A percentile compares a stretch with the other conserved stretches of the same genome.
Conservation (phyloP, 2,329 filamentous ascomycete genomes). For the Ascochyta pisi region DNA sequence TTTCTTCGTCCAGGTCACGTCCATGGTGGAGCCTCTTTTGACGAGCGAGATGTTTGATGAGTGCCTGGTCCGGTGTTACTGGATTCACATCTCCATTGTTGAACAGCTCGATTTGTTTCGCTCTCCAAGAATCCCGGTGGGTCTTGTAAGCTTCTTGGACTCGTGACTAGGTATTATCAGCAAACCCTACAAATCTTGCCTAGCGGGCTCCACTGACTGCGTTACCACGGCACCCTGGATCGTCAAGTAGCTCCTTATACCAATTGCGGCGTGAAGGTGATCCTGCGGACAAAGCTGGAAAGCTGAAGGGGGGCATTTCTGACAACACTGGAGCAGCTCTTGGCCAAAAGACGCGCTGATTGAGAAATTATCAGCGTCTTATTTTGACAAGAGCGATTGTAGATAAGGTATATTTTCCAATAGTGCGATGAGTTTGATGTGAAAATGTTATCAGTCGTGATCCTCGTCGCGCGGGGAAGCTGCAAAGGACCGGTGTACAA, state of each 20-base stretch:
- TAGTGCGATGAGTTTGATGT: too few species aligned
- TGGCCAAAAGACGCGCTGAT: too few species aligned
- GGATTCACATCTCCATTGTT: not conserved
- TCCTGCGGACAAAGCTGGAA: constrained; percentile 13
- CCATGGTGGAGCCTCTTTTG: not conserved
- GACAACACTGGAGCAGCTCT: too few species aligned
- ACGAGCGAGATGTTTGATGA: constrained; percentile 17
- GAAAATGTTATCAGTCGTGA: not conserved
- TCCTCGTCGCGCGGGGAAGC: not conserved
- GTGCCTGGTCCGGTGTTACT: constrained; percentile 16
- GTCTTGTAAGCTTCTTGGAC: constrained; percentile 16
- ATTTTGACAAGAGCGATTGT: too few species aligned
- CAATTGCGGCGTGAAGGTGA: constrained; percentile 21
- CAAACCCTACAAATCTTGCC: too few species aligned
- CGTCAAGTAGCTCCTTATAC: constrained; percentile 21
- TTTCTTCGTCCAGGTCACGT: not conserved
- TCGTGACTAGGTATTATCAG: not conserved
- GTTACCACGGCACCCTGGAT: constrained; percentile 13
- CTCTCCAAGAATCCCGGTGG: constrained; percentile 7
- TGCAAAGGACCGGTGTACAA: not conserved
- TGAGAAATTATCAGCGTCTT: too few species aligned
- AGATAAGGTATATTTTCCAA: too few species aligned
- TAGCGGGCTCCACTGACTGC: constrained; percentile 2
- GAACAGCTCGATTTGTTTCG: constrained; percentile 14
- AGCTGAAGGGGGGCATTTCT: constrained; percentile 12